Evolutionary conservation across 257 asterid genomes (phyloP).

Genomic region (Salvia miltiorrhiza): DNA sequence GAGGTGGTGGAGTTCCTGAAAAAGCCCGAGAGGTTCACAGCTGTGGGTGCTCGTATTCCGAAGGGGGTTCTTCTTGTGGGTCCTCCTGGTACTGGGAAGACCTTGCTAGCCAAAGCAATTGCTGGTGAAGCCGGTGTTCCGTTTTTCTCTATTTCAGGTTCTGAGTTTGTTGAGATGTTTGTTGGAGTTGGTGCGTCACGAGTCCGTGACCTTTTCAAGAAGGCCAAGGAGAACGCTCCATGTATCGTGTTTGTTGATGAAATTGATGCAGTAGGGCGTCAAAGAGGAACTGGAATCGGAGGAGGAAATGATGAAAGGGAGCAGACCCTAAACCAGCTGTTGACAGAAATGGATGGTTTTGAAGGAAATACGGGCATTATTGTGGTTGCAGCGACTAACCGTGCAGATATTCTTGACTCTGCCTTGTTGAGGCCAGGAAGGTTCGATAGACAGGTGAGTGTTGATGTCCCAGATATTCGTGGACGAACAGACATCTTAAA

Average conservation of each 20-base stretch:
- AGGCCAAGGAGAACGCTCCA: slow-evolving; percentile 98
- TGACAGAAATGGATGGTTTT: slow-evolving; percentile 98
- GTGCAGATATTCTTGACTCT: slow-evolving; percentile 96
- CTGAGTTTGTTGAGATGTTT: slow-evolving; percentile 99
- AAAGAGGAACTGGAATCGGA: slow-evolving; percentile 98
- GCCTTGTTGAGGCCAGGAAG: slow-evolving; percentile 96
- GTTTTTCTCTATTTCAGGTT: slow-evolving; percentile 93
- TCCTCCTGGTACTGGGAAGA: slow-evolving; percentile 99
- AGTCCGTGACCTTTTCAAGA: slow-evolving; percentile 96
- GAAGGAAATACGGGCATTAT: slow-evolving; percentile 95
- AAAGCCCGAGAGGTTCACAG: slow-evolving; percentile 96
- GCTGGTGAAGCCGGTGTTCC: slow-evolving; percentile 99
- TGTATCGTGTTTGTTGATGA: slow-evolving; percentile 98
- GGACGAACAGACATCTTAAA: slow-evolving; percentile 95
- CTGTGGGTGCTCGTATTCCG: slow-evolving; percentile 97
- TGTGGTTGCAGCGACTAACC: slow-evolving; percentile 95
- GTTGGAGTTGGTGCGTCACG: slow-evolving; percentile 99
- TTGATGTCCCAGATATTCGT: slow-evolving; percentile 94
- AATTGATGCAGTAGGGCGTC: slow-evolving; percentile 98
- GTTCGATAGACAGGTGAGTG: slow-evolving; percentile 92
- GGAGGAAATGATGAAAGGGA: slow-evolving; percentile 99
- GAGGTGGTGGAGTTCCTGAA: slow-evolving; percentile 97
- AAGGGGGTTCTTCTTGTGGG: slow-evolving; percentile 98
- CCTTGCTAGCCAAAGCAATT: slow-evolving; percentile 92
- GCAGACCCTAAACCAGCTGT: slow-evolving; percentile 92